Conservation (phyloP, 352 stramenopile species). For the Pythium guiyangense region DNA sequence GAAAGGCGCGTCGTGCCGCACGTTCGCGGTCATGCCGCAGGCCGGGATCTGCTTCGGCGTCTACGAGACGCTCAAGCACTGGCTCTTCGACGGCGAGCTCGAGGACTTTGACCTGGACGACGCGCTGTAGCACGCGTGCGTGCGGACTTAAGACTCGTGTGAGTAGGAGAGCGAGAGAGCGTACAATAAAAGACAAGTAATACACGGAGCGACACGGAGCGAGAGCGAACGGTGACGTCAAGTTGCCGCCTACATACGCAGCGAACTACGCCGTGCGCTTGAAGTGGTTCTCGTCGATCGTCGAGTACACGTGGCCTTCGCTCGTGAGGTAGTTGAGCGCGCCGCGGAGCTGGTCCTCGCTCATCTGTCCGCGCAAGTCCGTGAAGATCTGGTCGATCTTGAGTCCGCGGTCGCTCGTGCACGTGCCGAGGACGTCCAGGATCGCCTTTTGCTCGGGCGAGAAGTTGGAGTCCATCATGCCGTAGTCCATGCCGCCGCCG, state of each 20-base stretch:
- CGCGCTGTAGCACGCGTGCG: constrained; percentile 8
- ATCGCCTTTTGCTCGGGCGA: constrained; percentile 77
- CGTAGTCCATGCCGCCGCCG: constrained; percentile 49
- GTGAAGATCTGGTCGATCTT: constrained; percentile 80
- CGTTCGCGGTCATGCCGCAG: constrained; percentile 68
- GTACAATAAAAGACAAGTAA: constrained; percentile 14
- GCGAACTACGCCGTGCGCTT: constrained; percentile 72
- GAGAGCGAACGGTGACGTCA: neutral
- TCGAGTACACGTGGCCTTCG: constrained; percentile 89
- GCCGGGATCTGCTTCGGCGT: constrained; percentile 84
- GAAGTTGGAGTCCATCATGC: constrained; percentile 70
- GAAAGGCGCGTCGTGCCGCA: constrained; percentile 66
- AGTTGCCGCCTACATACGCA: too few relatives aligned
- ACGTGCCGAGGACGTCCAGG: constrained; percentile 66
- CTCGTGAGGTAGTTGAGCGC: constrained; percentile 80
- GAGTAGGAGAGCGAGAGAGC: neutral
- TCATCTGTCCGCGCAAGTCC: constrained; percentile 58
- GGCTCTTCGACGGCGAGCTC: constrained; percentile 60
- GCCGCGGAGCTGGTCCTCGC: constrained; percentile 54
- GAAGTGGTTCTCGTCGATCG: constrained; percentile 90
- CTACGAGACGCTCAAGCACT: constrained; percentile 81
- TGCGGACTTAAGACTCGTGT: neutral
- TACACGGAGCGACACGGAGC: constrained; percentile 3
- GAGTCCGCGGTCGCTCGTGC: constrained; percentile 65
- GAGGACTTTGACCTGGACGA: constrained; percentile 65